These are phyloP conservation scores for Candida nitratophila DNA, from an alignment of 805 yeast genomes.

Conservation along the genomic window DNA sequence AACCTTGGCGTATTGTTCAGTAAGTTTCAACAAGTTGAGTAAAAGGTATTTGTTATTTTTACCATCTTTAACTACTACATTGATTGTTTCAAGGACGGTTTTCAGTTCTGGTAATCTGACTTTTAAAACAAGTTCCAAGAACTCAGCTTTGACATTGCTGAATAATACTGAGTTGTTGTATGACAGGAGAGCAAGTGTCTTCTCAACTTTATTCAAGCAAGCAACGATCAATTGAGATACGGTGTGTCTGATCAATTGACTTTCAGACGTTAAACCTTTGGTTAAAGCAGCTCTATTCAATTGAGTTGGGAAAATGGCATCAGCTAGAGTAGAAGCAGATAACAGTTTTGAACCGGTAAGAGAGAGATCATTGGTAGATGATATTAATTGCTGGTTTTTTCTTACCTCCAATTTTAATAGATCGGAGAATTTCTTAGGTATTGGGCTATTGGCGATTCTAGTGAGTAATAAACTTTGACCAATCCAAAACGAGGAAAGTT, in stretches of 20 bases:
- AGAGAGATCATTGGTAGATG: neutral
- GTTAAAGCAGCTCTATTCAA: slow-evolving; percentile 50
- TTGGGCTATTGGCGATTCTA: slow-evolving; percentile 48
- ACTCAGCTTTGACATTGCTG: slow-evolving; percentile 11
- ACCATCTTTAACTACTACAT: slow-evolving; percentile 30
- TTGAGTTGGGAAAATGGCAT: slow-evolving; percentile 58
- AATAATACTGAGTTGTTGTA: slow-evolving; percentile 9
- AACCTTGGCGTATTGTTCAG: slow-evolving; percentile 19
- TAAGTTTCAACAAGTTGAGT: slow-evolving; percentile 37
- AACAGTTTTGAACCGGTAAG: neutral
- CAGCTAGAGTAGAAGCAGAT: slow-evolving; percentile 32
- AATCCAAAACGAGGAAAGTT: slow-evolving; percentile 74
- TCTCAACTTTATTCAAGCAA: slow-evolving; percentile 46
- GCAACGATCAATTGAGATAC: slow-evolving; percentile 53
- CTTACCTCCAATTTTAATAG: slow-evolving; percentile 4
- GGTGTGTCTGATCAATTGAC: slow-evolving; percentile 51
- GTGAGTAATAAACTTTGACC: slow-evolving; percentile 60
- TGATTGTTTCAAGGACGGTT: slow-evolving; percentile 34
- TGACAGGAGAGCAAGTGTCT: slow-evolving; percentile 22
- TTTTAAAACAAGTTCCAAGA: slow-evolving; percentile 15
- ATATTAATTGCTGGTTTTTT: slow-evolving; percentile 1
- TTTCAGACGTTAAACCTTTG: slow-evolving; percentile 48
- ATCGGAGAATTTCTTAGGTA: slow-evolving; percentile 35
- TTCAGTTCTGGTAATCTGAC: slow-evolving; percentile 44
- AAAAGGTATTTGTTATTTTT: slow-evolving; percentile 33